Evolutionary conservation across 1,139 yeast genomes (phyloP).

Genomic region (Hanseniaspora uvarum): DNA sequence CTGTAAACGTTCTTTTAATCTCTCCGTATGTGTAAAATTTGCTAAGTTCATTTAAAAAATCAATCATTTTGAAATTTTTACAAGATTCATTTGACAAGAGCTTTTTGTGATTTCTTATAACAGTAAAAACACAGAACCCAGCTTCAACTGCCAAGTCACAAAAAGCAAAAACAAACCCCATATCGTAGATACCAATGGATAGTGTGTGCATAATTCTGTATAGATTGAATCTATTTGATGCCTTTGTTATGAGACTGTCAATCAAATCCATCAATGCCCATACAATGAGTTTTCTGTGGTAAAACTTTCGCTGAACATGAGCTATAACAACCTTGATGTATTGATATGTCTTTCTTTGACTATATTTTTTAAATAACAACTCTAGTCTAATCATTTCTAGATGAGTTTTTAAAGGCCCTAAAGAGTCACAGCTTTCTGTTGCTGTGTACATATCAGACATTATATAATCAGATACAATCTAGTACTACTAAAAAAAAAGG

Average conservation of each 20-base stretch:
- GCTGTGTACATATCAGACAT: not conserved
- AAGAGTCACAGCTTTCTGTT: not conserved
- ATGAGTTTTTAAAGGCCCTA: not conserved
- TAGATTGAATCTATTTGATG: not conserved
- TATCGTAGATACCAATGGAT: not conserved
- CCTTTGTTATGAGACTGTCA: not conserved
- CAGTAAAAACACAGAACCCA: not conserved
- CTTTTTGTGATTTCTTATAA: not conserved
- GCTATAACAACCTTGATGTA: not conserved
- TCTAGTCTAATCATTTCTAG: not conserved
- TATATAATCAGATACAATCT: no score
- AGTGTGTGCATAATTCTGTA: not conserved
- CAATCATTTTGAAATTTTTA: not conserved
- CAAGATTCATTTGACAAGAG: not conserved
- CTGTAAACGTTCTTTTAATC: not conserved
- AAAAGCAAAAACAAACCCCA: not conserved
- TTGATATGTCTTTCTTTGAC: not conserved
- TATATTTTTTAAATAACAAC: not conserved
- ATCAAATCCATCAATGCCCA: not conserved
- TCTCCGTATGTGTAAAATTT: not conserved
- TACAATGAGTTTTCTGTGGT: not conserved
- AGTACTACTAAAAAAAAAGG: no score
- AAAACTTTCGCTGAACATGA: not conserved
- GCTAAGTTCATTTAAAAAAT: not conserved
- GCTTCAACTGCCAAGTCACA: not conserved